Conservation (phyloP, 2,329 filamentous ascomycete genomes). For the Aciculosporium take region DNA sequence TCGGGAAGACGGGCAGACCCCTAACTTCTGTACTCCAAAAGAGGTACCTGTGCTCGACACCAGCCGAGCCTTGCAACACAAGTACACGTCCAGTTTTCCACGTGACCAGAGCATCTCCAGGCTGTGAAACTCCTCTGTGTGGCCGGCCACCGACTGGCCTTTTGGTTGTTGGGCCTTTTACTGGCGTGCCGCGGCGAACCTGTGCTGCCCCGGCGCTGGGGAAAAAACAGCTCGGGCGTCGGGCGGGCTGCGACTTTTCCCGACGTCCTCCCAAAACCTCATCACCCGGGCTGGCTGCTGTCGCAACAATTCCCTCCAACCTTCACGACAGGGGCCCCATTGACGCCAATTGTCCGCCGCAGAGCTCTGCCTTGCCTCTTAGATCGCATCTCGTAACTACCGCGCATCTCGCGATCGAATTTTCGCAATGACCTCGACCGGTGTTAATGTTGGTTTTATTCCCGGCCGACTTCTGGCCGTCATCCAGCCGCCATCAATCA, state of each 20-base stretch:
- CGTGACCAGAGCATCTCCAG: background rate
- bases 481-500: background rate
- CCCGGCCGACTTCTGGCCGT: conserved; percentile 10
- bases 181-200: conserved; percentile 6
- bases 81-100: background rate
- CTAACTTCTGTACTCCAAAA: too few relatives aligned
- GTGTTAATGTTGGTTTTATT: conserved; percentile 51
- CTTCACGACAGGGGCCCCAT: conserved; percentile 28
- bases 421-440: conserved; percentile 49
- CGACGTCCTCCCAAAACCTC: conserved; percentile 28
- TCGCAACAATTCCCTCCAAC: conserved; percentile 26
- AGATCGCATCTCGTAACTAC: conserved; percentile 22
- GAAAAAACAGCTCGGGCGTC: too few relatives aligned
- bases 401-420: conserved; percentile 28
- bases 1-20: too few relatives aligned
- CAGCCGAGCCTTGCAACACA: background rate
- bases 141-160: conserved; percentile 2
- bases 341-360: conserved; percentile 26
- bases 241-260: conserved; percentile 37
- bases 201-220: conserved; percentile 16
- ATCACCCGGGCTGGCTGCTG: conserved; percentile 21
- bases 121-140: background rate
- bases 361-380: conserved; percentile 20
- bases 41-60: background rate
- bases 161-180: too few relatives aligned